Conservation (phyloP, 1,139 yeast species). For the Candida buenavistaensis region DNA sequence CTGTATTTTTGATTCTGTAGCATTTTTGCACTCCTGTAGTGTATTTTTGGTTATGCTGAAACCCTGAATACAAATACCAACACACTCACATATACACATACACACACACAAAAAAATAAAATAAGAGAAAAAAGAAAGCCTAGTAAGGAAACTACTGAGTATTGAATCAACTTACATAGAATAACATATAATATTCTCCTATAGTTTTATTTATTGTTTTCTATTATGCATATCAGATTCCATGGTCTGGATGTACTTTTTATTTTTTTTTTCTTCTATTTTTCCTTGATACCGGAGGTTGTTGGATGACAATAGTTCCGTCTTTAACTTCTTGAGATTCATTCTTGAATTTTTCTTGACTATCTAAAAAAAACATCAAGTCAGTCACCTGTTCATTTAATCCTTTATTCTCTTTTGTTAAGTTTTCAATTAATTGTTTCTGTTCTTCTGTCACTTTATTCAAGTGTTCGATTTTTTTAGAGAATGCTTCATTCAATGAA, state of each 20-base stretch:
- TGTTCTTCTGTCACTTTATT: constrained; percentile 36
- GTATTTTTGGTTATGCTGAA: neutral
- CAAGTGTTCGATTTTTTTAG: constrained; percentile 55
- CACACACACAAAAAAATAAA: neutral
- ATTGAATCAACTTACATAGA: neutral
- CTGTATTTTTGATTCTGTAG: neutral
- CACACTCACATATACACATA: no score
- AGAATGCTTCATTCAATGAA: constrained; percentile 55
- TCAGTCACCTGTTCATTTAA: constrained; percentile 73
- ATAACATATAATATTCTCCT: constrained; percentile 1
- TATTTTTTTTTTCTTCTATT: constrained; percentile 21
- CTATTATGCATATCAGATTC: no score
- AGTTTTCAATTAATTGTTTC: constrained; percentile 19
- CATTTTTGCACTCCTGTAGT: neutral
- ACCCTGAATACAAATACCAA: no score
- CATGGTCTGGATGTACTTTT: constrained; percentile 1
- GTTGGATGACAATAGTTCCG: constrained; percentile 58
- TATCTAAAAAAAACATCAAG: constrained; percentile 77
- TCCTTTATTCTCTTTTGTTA: constrained; percentile 45
- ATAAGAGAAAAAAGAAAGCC: no score
- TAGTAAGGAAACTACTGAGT: neutral
- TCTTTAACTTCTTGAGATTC: constrained; percentile 71
- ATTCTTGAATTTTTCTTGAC: constrained; percentile 68
- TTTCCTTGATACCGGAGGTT: constrained; percentile 16
- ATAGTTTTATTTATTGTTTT: no score